phyloP scores from a whole-genome alignment of 1,139 yeast species.

The Zygoascus sp. region DNA sequence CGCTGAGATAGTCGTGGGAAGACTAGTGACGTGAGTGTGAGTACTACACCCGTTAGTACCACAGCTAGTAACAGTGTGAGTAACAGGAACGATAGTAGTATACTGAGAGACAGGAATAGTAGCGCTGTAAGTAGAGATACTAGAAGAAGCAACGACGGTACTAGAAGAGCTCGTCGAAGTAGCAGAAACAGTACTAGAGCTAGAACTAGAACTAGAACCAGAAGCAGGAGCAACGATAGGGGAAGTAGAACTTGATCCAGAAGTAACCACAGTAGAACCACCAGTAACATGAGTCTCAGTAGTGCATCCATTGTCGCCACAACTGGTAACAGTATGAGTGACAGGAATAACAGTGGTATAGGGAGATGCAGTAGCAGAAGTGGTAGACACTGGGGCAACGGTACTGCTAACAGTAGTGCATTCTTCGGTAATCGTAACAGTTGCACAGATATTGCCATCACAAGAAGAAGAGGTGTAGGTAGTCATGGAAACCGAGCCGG shows the following conservation, averaged over 20 bases:
- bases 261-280: not conserved
- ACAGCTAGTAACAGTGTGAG: conserved; percentile 10
- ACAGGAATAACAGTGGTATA: not conserved
- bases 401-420: not conserved
- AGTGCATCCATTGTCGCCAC: conserved; percentile 9
- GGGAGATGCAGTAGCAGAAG: not conserved
- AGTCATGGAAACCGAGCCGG: not conserved
- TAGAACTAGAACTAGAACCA: not conserved
- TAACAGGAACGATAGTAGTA: not conserved
- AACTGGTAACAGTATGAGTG: conserved; percentile 8
- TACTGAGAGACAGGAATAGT: not conserved
- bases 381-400: not conserved
- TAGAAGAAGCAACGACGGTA: not conserved
- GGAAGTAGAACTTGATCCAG: not conserved
- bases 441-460: conserved; percentile 5
- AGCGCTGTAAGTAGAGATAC: not conserved
- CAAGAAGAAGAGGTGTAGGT: conserved; percentile 8
- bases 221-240: not conserved
- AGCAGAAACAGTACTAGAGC: not conserved
- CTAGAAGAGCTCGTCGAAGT: conserved; percentile 3
- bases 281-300: conserved; percentile 3
- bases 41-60: conserved; percentile 4
- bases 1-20: not conserved
- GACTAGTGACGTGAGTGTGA: conserved; percentile 1
- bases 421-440: not conserved